Base-by-base conservation (phyloP, 176 grass and related monocot species). In the Eragrostis curvula region DNA sequence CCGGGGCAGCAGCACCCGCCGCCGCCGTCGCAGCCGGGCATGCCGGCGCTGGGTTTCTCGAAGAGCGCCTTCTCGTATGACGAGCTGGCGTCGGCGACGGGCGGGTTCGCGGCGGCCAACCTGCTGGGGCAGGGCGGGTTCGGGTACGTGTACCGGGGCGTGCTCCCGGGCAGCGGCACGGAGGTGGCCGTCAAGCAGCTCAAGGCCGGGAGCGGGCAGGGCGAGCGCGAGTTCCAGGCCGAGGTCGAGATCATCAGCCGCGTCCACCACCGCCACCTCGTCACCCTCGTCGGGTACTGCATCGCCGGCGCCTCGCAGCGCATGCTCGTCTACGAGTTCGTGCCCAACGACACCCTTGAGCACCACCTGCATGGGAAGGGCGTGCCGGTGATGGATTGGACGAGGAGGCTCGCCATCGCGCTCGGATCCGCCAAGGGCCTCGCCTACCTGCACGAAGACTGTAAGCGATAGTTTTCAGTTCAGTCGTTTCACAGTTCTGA, bases 171-270 rank as follows among this genome's bases (percentile, higher is more conserved):
- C 8, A 94, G 94, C 41, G 91, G 96, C n/a, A 87, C 88, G 91
- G 89, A 93, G 67, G 82, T 93, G 41, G 96, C 96, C 9, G 90
- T 99, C 79, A 99, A 99, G 90, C 93, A 92, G 83, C 90, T 96
- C 84, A 99, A 99, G 79, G 62, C 90, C 58, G 96, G 96, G 18
- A 99, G 96, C 53, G 96, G 96, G 66, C 96, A 96, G 74, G 93
- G 96, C 12, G 96, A 98, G 90, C 92, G 93, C 67, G 96, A 99
- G 89, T 99, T 99, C 89, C 96, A 99, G 79, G 91, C 96, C 1
- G 96, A 99, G 88, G 96, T 99, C 7, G 96, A 99, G 61, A 99
- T 99, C 84, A 99, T 99, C 85, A 99, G 96, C 83, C 84, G 96
- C 43, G 96, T 99, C 58, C 96, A 99, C 82, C 96, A 99, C 66